These are phyloP conservation scores for Ramaria rubella DNA, from an alignment of 768 basidiomycete species.

Conservation along the genomic window DNA sequence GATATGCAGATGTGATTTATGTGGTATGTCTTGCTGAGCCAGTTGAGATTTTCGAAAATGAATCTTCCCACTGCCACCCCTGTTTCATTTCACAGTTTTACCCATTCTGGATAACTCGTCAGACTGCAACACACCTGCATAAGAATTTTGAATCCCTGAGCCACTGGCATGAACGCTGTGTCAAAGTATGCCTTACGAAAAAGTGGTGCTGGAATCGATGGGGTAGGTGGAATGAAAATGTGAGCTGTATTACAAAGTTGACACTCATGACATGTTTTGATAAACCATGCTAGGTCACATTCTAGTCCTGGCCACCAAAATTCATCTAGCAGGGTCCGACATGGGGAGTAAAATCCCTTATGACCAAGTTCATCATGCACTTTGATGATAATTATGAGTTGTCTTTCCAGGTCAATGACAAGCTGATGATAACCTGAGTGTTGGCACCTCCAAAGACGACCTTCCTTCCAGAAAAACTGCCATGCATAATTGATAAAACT, in stretches of 20 bases:
- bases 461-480: conserved; percentile 7
- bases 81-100: conserved; percentile 21
- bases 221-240: conserved; percentile 17
- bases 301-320: conserved; percentile 24
- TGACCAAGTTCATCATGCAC: conserved; percentile 24
- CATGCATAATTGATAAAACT: conserved; percentile 3
- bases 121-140: conserved; percentile 33
- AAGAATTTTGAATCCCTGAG: conserved; percentile 28
- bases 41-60: conserved; percentile 19
- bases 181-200: conserved; percentile 34
- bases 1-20: conserved; percentile 36
- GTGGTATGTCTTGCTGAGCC: conserved; percentile 21
- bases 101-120: conserved; percentile 21
- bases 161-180: conserved; percentile 34
- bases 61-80: conserved; percentile 1
- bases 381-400: conserved; percentile 1
- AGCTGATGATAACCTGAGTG: conserved; percentile 17
- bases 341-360: conserved; percentile 17
- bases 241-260: conserved; percentile 22
- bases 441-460: conserved; percentile 17
- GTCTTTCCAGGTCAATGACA: neutral
- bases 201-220: conserved; percentile 14
- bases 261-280: conserved; percentile 31
- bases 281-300: conserved; percentile 15
- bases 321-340: neutral